Percentiles rank a stretch among this genome's conserved stretches.
phyloP scores from a whole-genome alignment of 1,284 basidiomycete genomes.

The Wallemia ichthyophaga region DNA sequence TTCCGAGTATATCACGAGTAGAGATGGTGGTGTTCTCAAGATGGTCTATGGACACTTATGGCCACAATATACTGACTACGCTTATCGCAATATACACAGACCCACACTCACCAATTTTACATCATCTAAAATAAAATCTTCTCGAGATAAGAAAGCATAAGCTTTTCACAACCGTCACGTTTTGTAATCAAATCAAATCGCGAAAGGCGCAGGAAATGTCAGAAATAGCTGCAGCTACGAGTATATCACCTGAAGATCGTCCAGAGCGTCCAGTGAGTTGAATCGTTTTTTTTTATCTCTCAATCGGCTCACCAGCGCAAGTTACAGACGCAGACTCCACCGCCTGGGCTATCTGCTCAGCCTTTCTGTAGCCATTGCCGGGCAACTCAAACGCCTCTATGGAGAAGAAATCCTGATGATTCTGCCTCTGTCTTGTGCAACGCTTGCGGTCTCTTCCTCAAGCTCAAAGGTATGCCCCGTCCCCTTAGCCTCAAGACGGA shows the following conservation, averaged over 20 bases:
- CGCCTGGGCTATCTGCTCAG: neutral
- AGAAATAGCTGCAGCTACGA: neutral
- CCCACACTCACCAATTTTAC: too few relatives aligned
- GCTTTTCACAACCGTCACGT: neutral
- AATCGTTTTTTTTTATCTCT: neutral
- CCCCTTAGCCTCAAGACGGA: constrained; percentile 14
- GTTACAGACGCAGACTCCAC: neutral
- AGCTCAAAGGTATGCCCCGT: constrained; percentile 13
- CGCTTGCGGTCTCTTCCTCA: constrained; percentile 13
- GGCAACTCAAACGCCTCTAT: constrained; percentile 10
- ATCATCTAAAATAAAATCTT: too few relatives aligned
- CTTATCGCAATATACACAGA: too few relatives aligned
- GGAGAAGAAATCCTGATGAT: constrained; percentile 10
- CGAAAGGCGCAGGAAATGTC: neutral
- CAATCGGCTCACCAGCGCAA: neutral
- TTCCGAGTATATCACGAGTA: too few relatives aligned
- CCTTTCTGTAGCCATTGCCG: neutral
- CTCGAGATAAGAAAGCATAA: too few relatives aligned
- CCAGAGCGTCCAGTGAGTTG: neutral
- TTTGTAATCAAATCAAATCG: neutral
- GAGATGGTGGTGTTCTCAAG: too few relatives aligned
- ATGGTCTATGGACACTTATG: too few relatives aligned
- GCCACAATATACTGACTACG: neutral
- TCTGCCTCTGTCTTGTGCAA: constrained; percentile 13
- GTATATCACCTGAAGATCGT: neutral